Evolutionary conservation across 2,329 filamentous ascomycete genomes (phyloP), one percentile per base, ranked within the genome.

Genomic region (Phialocephala sp.): DNA sequence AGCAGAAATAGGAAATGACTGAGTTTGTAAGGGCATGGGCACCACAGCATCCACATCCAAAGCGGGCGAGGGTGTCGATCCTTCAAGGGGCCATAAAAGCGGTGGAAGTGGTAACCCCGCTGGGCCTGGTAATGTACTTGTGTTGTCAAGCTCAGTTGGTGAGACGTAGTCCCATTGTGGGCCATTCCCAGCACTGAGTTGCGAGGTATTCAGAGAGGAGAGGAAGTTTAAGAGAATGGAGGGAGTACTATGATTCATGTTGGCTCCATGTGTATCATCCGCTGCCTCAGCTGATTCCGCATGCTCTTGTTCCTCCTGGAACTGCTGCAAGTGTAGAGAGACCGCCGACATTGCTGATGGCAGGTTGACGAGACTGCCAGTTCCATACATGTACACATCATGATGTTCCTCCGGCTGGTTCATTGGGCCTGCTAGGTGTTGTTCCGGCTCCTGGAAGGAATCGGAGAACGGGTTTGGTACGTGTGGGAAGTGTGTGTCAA

Each of bases 231-330:
- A 71, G 69, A 66, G 66, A 74, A 68, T 61, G 73, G 72, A 68
- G 66, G 56, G 39, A 69, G 61, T 76, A 76, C 74, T 75, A 60
- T 72, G 69, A 18, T 71, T 68, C 55, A 65, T 60, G 35, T 64
- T 59, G 45, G 60, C 55, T 36, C 57, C 65, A 68, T 75, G 69
- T 32, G 66, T 55, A 45, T 71, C 68, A 54, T 71, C 67, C 63
- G 37, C 35, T 41, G 55, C 47, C 9, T 66, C 65, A 12, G 65
- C 67, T 15, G 67, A 59, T 52, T 72, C 72, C 24, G 60, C 69
- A 67, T 73, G 69, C 36, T 72, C 69, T 63, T 76, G 72, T 20
- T 66, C 73, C 66, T 73, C 71, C 60, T 76, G 75, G 35, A 75
- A 61, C 47, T 76, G 68, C 39, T 76, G 73, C 47, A 75, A 60